Evolutionary conservation across 2,329 filamentous ascomycete species (phyloP).

Genomic region (Bipolaris cookei): DNA sequence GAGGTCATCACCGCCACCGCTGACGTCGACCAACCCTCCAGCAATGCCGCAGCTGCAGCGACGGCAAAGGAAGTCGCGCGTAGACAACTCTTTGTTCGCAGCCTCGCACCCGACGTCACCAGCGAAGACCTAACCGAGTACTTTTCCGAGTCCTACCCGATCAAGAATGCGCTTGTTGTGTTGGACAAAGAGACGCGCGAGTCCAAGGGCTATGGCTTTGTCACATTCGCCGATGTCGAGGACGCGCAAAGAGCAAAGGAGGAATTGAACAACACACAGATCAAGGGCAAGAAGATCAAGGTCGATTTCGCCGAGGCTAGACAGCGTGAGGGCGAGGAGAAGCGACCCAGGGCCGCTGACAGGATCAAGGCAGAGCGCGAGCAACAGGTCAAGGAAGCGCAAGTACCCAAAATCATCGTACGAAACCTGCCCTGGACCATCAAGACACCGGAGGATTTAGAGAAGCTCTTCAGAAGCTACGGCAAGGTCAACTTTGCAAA

Average conservation of each 20-base stretch:
- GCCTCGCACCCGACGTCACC: conserved; percentile 77
- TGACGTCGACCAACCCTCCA: conserved; percentile 28
- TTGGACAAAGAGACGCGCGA: conserved; percentile 82
- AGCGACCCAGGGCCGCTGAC: conserved; percentile 52
- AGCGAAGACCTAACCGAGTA: conserved; percentile 82
- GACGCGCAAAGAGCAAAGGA: conserved; percentile 82
- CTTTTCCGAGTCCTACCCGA: conserved; percentile 91
- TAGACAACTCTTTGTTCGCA: conserved; percentile 79
- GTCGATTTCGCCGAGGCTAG: conserved; percentile 89
- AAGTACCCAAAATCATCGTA: conserved; percentile 84
- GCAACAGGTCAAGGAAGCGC: conserved; percentile 67
- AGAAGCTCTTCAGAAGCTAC: conserved; percentile 80
- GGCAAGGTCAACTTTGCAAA: conserved; percentile 90
- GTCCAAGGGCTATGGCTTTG: conserved; percentile 93
- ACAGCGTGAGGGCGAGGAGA: conserved; percentile 64
- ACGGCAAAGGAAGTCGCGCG: conserved; percentile 51
- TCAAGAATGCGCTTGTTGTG: conserved; percentile 96
- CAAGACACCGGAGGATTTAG: conserved; percentile 81
- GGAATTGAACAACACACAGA: conserved; percentile 77
- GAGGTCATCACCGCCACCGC: conserved; percentile 39
- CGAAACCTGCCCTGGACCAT: conserved; percentile 96
- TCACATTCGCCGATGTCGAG: conserved; percentile 92
- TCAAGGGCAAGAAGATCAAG: conserved; percentile 81
- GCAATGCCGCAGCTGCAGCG: conserved; percentile 14
- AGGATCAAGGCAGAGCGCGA: conserved; percentile 70